Base-by-base conservation (phyloP, 2,329 filamentous ascomycete genomes). In the Scorias spongiosa region DNA sequence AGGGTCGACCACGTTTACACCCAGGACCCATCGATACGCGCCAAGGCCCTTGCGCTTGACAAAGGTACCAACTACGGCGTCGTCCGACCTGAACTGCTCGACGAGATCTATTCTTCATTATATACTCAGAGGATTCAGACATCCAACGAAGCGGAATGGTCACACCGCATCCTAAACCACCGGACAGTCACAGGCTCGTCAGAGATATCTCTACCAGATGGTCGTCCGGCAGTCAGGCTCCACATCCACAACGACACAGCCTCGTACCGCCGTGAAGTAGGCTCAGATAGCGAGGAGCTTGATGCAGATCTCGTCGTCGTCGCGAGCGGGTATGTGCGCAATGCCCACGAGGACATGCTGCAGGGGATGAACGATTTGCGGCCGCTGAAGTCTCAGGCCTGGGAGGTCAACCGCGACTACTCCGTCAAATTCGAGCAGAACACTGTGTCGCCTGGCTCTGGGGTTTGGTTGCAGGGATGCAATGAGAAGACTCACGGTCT, bases 11-110 rank as follows among this genome's bases (percentile, higher is more conserved):
- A 71, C 39, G 75, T 93, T 53, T 95, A 79, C 67, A 67, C 75
- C 41, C 78, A 80, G 51, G 69, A 80, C 0, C 66, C 78, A 1
- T 67, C 70, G 39, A 70, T 79, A 48, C 81, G 88, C 41, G 67
- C 72, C 29, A 64, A 67, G 11, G 68, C 69, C 20, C 68, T 94
- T 42, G 66, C 70, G 12, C 78, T 79, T 42, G 84, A 93, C 53
- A 81, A 82, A 47, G 79, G 78, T 28, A 96, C 89, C 48, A 96
- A 96, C 68, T 96, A 96, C 62, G 84, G 86, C 42, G 89, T 96
- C 4, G 89, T 98, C 2, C 80, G 89, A 7, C 74, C 94, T n/a
- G 77, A 85, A 51, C 75, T 96, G 42, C 84, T 96, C 46, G 89
- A 96, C 63, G 76, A 81, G 45, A 75, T 96, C 28, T 96, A 93